Base-by-base conservation (phyloP, 768 basidiomycete species). In the Pseudohyphozyma bogoriensis region DNA sequence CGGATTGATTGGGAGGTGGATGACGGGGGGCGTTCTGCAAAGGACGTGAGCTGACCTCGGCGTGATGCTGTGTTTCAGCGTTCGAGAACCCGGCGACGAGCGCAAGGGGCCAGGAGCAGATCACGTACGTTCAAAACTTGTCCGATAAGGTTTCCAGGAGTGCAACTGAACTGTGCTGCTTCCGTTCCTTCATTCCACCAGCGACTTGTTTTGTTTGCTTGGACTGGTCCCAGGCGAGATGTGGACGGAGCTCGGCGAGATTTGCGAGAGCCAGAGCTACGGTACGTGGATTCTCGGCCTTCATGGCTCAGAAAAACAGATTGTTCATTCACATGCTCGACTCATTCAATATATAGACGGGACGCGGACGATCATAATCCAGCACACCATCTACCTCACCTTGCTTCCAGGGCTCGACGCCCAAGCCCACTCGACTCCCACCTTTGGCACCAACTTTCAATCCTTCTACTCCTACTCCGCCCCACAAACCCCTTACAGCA, bases 361-460 rank as follows among this genome's bases (percentile, higher is more conserved):
- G 24, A 82, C 84, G 69, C 79, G 81, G 58, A 83, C 81, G 73
- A 80, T 80, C 44, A 83, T 87, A 29, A 82, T 89, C 49, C 84
- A 87, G 70, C 87, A 88, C 71, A 87, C 85, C 1, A 78, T 89
- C 58, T 83, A 89, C 71, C 75, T 89, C 42, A 77, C 87, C 55
- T 75, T 88, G 61, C 78, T 89, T 52, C 87, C 88, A 1, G 84
- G 26, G n/a, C 60, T 62, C 50, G 58, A 55, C 28, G 39, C 60
- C 7, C 16, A 10, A 37, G 22, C 56, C 24, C 10, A 35, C 8
- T 42, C 56, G 11, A 35, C 59, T 12, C 52, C 64, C 5, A 44
- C 57, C 32, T 15, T 29, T 4, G 39, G 40, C 2, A 55, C 51
- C 6, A 50, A 54, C 24, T 53, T 55, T 45, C 49, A 55, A 58